Base-by-base conservation (phyloP, 768 basidiomycete genomes). In the Trametes sanguinea region DNA sequence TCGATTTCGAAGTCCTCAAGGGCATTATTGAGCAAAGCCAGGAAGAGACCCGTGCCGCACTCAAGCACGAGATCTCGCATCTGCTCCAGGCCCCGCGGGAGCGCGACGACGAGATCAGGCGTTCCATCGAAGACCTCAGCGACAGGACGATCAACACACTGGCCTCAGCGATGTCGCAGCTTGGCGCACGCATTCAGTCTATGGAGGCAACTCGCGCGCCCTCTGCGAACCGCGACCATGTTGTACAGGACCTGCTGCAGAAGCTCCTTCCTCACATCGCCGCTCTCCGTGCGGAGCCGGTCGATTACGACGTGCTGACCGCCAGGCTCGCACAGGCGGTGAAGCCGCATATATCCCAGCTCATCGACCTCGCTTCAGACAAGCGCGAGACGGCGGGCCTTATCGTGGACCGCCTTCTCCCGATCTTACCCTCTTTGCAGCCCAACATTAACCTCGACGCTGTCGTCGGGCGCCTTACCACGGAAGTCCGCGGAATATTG, bases 351-450 rank as follows among this genome's bases (percentile, higher is more conserved):
- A 92, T 94, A 29, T 85, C 90, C 2, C 91, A 94, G 66, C 85
- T 94, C 61, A 94, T 94, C 63, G 92, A 94, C 70, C 82, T 94
- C 51, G 88, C 92, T 30, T 92, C 90, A 0, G 92, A 94, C 72
- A 94, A 94, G 72, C 83, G 90, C 39, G 92, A 94, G 74, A 94
- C 92, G 3, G 92, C 92, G 3, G 80, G 83, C 6, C 82, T 94
- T 44, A 94, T 94, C 60, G 84, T 92, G 32, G 83, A 93, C 54
- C 78, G 83, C 22, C 82, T 94, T 42, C 60, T 86, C 5, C 92
- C 92, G 9, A 71, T 90, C 57, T 68, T 94, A 16, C 86, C 86
- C 52, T 76, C 51, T 64, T 75, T 61, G 63, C 78, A 58, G 48
- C 68, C 69, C 10, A 64, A 72, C 22, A 44, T 80, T 37, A 86